Percentiles rank a stretch among this genome's conserved stretches.
Conservation (phyloP, 2,329 filamentous ascomycete species). For the Phaeomoniella chlamydospora region DNA sequence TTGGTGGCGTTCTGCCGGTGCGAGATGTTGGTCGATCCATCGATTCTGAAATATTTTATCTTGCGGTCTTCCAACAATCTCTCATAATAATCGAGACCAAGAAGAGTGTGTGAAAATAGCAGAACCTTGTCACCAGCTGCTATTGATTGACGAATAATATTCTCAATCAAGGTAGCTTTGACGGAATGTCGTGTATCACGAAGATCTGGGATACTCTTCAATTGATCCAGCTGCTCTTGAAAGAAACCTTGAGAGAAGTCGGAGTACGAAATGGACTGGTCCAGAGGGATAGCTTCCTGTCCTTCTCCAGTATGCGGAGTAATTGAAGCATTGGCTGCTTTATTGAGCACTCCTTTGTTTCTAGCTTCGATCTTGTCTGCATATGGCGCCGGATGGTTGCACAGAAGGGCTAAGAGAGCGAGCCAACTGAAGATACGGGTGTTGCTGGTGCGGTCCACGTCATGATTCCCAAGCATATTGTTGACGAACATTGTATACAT, state of each 20-base stretch:
- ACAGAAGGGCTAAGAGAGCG: constrained; percentile 35
- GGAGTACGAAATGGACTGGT: constrained; percentile 3
- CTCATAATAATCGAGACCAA: constrained; percentile 56
- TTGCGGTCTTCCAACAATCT: constrained; percentile 35
- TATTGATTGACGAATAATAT: constrained; percentile 54
- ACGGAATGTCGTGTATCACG: constrained; percentile 43
- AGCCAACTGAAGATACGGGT: constrained; percentile 41
- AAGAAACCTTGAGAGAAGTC: neutral
- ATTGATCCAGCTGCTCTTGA: neutral
- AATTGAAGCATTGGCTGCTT: neutral
- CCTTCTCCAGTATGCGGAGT: constrained; percentile 4
- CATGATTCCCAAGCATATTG: constrained; percentile 18
- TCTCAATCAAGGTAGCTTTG: constrained; percentile 52
- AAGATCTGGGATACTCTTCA: constrained; percentile 14
- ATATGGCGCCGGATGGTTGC: constrained; percentile 44
- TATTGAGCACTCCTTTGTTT: constrained; percentile 9
- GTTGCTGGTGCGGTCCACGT: constrained; percentile 20
- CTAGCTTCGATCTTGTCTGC: constrained; percentile 31
- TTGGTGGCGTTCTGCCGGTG: constrained; percentile 51
- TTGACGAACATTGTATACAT: constrained; percentile 45
- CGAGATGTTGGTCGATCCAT: constrained; percentile 45
- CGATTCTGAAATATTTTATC: constrained; percentile 42
- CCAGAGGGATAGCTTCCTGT: constrained; percentile 5
- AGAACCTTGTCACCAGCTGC: constrained; percentile 57
- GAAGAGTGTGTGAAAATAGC: constrained; percentile 62